Conservation (phyloP, 768 basidiomycete genomes). For the Auricularia cornea region DNA sequence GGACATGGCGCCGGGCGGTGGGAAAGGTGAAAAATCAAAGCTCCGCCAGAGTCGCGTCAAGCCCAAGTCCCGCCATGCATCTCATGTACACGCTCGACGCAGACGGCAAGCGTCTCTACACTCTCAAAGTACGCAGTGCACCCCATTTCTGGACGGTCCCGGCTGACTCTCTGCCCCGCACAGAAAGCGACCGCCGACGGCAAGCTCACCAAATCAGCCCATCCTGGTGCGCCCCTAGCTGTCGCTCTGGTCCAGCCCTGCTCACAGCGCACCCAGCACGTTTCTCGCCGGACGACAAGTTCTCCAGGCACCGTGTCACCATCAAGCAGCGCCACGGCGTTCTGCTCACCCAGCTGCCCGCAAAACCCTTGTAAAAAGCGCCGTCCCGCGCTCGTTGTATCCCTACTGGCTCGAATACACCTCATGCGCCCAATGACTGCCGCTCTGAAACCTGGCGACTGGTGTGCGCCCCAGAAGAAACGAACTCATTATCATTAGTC, state of each 20-base stretch:
- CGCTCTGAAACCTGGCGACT: no score
- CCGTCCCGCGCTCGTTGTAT: slow-evolving; percentile 35
- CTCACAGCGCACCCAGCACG: slow-evolving; percentile 51
- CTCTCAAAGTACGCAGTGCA: slow-evolving; percentile 65
- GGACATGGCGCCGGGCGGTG: no score
- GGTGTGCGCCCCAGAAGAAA: no score
- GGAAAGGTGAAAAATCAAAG: neutral
- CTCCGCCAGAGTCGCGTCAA: neutral
- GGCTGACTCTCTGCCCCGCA: slow-evolving; percentile 1
- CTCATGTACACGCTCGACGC: slow-evolving; percentile 88
- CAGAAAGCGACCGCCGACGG: slow-evolving; percentile 82
- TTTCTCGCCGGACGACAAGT: slow-evolving; percentile 99
- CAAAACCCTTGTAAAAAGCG: slow-evolving; percentile 77
- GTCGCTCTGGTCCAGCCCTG: neutral
- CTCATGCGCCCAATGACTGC: no score
- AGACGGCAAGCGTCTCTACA: slow-evolving; percentile 76
- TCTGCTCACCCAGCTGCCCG: slow-evolving; percentile 81
- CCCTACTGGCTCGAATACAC: no score
- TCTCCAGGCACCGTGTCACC: slow-evolving; percentile 93
- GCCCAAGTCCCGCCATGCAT: slow-evolving; percentile 55
- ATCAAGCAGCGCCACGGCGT: slow-evolving; percentile 90
- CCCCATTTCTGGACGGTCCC: neutral
- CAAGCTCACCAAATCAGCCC: slow-evolving; percentile 88
- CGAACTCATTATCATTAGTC: no score
- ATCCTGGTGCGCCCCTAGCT: slow-evolving; percentile 63